phyloP scores from a whole-genome alignment of 1,139 yeast species.

The Pichia sp. region DNA sequence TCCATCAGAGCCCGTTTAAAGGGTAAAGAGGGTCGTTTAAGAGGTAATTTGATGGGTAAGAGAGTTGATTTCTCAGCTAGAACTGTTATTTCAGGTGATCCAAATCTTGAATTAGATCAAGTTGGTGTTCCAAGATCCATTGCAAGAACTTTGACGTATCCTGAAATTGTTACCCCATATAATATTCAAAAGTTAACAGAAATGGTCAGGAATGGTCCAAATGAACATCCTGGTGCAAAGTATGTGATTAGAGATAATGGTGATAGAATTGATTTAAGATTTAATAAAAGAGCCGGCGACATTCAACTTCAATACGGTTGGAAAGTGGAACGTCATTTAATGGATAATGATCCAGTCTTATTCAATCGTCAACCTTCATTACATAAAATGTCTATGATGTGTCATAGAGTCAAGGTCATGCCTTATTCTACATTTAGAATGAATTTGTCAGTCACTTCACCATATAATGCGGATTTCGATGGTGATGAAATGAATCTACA shows the following conservation, averaged over 20 bases:
- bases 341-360: constrained; percentile 95
- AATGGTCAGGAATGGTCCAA: constrained; percentile 94
- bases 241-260: constrained; percentile 98
- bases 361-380: constrained; percentile 99
- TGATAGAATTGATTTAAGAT: constrained; percentile 94
- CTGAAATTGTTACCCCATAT: constrained; percentile 96
- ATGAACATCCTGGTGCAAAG: constrained; percentile 99
- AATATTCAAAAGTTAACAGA: constrained; percentile 90
- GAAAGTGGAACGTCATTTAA: constrained; percentile 97
- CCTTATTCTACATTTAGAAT: constrained; percentile 97
- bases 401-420: constrained; percentile 98
- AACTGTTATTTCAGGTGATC: constrained; percentile 99
- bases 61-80: constrained; percentile 99
- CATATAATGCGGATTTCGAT: constrained; percentile 99
- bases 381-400: constrained; percentile 99
- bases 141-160: constrained; percentile 91
- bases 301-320: constrained; percentile 97
- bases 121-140: constrained; percentile 98
- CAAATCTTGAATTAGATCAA: constrained; percentile 93
- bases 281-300: constrained; percentile 97
- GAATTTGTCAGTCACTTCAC: constrained; percentile 94
- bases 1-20: constrained; percentile 97
- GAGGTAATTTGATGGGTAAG: constrained; percentile 99
- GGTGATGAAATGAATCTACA: constrained; percentile 99
- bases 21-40: constrained; percentile 98